Conservation (phyloP, 768 basidiomycete genomes). For the Tulasnella sp. region DNA sequence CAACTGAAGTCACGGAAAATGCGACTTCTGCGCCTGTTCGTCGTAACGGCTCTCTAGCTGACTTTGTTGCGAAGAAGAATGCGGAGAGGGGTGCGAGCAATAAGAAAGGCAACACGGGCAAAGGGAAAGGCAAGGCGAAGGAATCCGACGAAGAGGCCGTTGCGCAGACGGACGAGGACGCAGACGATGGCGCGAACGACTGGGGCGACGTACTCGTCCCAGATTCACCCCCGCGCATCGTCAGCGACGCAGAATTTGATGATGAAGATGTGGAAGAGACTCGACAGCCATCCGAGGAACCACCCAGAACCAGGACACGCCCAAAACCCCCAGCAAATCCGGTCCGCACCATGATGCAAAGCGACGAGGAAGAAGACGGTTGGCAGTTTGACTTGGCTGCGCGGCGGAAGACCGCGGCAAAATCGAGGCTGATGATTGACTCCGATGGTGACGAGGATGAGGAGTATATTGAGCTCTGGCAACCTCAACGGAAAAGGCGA, state of each 20-base stretch:
- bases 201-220: background rate
- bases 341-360: background rate
- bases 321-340: background rate
- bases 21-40: background rate
- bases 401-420: background rate
- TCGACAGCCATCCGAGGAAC: background rate
- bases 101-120: slow-evolving; percentile 19
- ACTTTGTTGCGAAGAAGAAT: slow-evolving; percentile 22
- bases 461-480: background rate
- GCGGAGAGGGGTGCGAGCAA: slow-evolving; percentile 14
- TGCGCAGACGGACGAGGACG: slow-evolving; percentile 18
- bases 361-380: background rate
- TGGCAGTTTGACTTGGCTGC: background rate
- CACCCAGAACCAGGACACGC: background rate
- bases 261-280: slow-evolving; percentile 24
- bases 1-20: background rate
- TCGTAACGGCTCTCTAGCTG: background rate
- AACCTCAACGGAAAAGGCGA: background rate
- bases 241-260: slow-evolving; percentile 12
- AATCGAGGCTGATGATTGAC: background rate
- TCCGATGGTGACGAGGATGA: background rate
- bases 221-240: slow-evolving; percentile 9
- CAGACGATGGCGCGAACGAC: slow-evolving; percentile 8
- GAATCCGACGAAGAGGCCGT: background rate
- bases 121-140: slow-evolving; percentile 18